Evolutionary conservation across 306 rosid species (phyloP).

Genomic region (Castanea sativa): DNA sequence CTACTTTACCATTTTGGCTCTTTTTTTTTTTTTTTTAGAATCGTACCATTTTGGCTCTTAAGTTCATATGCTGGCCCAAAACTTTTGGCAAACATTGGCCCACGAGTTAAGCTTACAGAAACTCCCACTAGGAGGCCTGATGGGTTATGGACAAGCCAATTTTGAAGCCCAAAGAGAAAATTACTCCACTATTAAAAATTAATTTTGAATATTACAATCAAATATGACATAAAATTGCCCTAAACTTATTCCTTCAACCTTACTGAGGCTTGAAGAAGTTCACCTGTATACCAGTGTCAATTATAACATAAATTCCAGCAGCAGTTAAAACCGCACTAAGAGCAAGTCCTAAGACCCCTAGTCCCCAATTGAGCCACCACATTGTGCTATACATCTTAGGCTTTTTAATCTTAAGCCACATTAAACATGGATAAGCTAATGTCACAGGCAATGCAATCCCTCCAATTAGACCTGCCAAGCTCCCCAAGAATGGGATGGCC

Average conservation of each 20-base stretch:
- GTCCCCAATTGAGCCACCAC: constrained; percentile 44
- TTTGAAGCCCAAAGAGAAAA: no score
- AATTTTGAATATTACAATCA: background rate
- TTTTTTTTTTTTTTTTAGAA: no score
- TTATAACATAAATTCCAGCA: constrained; percentile 33
- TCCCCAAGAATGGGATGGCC: constrained; percentile 45
- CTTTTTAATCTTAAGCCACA: constrained; percentile 59
- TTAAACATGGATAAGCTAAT: constrained; percentile 50
- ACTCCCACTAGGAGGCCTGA: no score
- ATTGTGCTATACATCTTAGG: constrained; percentile 27
- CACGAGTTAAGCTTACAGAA: no score
- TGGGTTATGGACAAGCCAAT: no score
- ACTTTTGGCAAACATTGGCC: no score
- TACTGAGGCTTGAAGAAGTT: constrained; percentile 47
- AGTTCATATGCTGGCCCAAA: no score
- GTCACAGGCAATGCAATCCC: constrained; percentile 57
- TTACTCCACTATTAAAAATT: no score
- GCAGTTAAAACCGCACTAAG: constrained; percentile 30
- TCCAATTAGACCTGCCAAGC: constrained; percentile 49
- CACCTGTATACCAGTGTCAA: constrained; percentile 28
- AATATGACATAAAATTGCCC: background rate
- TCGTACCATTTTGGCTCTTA: no score
- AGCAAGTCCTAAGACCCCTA: constrained; percentile 34
- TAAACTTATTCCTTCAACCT: background rate
- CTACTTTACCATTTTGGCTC: no score